Percentiles rank a stretch among this genome's conserved stretches.
Conservation (phyloP, 495 filamentous ascomycete species). For the Lepraria neglecta region DNA sequence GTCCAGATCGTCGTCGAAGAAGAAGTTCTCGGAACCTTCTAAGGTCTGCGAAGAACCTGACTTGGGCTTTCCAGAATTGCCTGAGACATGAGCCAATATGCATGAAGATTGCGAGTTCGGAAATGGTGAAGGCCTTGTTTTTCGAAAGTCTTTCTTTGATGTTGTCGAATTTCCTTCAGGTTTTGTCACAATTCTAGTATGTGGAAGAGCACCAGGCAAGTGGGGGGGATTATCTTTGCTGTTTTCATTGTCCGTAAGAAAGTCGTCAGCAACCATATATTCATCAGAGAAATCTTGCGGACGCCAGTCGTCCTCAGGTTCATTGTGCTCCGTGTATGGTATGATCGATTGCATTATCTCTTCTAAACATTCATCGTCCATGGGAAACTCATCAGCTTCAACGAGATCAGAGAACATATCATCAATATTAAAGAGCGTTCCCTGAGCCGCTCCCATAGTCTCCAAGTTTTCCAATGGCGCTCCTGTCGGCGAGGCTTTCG, state of each 20-base stretch:
- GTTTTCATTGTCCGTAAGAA: not conserved
- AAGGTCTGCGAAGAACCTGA: not conserved
- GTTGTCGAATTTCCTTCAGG: not conserved
- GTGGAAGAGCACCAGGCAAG: not conserved
- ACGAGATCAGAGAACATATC: not conserved
- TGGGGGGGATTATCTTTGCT: not conserved
- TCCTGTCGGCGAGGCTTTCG: not conserved
- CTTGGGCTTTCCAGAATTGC: slow-evolving; percentile 15
- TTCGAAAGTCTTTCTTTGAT: too few relatives aligned
- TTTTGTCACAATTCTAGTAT: not conserved
- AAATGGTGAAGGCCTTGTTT: not conserved
- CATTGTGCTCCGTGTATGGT: slow-evolving; percentile 10
- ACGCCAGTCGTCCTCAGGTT: not conserved
- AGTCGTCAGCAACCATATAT: not conserved
- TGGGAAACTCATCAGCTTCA: slow-evolving; percentile 28
- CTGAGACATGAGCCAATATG: slow-evolving; percentile 10
- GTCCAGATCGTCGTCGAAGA: slow-evolving; percentile 19
- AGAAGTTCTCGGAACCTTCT: slow-evolving; percentile 14
- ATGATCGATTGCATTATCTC: slow-evolving; percentile 23
- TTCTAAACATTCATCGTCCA: slow-evolving; percentile 26
- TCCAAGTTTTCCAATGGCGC: not conserved
- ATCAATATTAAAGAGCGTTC: not conserved
- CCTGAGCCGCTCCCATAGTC: not conserved
- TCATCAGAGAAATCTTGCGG: slow-evolving; percentile 6
- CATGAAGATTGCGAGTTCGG: slow-evolving; percentile 1